These are phyloP conservation scores for Pyricularia pennisetigena DNA, from an alignment of 2,329 filamentous ascomycete genomes.

Conservation along the genomic window DNA sequence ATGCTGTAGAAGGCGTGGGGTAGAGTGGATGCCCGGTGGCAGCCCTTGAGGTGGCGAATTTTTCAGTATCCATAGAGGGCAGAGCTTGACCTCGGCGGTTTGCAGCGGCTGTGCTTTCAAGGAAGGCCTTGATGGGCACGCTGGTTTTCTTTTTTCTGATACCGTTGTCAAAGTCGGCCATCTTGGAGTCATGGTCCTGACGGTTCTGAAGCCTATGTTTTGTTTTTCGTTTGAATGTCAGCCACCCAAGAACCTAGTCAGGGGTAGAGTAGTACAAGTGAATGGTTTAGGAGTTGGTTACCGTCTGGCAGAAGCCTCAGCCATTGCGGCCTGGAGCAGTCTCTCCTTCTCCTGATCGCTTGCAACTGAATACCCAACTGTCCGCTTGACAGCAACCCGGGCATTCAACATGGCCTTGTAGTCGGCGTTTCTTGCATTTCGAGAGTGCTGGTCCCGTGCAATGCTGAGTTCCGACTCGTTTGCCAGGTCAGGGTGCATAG, in stretches of 20 bases:
- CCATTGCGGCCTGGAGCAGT: constrained; percentile 8
- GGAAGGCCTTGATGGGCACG: constrained; percentile 1
- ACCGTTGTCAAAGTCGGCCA: constrained; percentile 8
- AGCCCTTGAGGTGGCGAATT: background rate
- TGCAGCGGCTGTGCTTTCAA: background rate
- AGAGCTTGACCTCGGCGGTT: background rate
- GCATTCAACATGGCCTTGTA: constrained; percentile 11
- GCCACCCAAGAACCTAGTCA: too few species aligned
- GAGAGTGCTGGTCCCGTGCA: background rate
- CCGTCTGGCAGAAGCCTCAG: constrained; percentile 2
- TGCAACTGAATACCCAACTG: constrained; percentile 5
- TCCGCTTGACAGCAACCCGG: constrained; percentile 5
- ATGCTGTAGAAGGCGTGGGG: background rate
- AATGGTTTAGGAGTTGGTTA: background rate
- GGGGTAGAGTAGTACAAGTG: background rate
- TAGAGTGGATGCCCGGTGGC: background rate
- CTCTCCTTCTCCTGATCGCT: constrained; percentile 3
- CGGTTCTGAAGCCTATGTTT: background rate
- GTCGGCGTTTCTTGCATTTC: constrained; percentile 8
- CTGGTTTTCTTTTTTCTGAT: background rate
- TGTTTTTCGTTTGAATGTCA: background rate
- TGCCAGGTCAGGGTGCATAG: background rate
- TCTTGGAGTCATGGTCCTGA: constrained; percentile 10
- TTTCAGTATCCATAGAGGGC: background rate
- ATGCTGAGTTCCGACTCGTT: background rate